phyloP scores from a whole-genome alignment of 1,284 basidiomycete species.

The Moniliophthora roreri region DNA sequence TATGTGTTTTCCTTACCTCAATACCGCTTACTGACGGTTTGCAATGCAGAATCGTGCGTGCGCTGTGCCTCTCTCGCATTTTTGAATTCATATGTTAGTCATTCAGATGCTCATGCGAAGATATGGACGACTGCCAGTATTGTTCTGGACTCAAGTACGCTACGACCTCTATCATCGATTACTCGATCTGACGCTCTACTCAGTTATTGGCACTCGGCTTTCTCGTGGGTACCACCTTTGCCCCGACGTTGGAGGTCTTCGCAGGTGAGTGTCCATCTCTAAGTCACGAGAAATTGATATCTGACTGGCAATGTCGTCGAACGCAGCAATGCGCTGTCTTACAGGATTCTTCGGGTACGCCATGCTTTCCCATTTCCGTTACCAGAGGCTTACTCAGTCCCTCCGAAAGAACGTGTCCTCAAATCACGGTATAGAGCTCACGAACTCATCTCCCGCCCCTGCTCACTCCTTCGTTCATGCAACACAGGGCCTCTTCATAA shows the following conservation, averaged over 20 bases:
- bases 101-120: slow-evolving; percentile 45
- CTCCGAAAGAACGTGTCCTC: slow-evolving; percentile 39
- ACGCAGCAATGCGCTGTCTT: slow-evolving; percentile 53
- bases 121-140: slow-evolving; percentile 48
- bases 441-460: background rate
- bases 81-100: slow-evolving; percentile 11
- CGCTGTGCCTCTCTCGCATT: background rate
- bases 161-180: background rate
- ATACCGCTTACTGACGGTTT: background rate
- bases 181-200: background rate
- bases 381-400: background rate
- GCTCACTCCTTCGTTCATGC: background rate
- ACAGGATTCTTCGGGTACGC: slow-evolving; percentile 56
- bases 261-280: slow-evolving; percentile 30
- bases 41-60: background rate
- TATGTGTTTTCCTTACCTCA: background rate
- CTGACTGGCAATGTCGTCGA: slow-evolving; percentile 5
- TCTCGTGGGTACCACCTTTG: slow-evolving; percentile 46
- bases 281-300: background rate
- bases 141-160: slow-evolving; percentile 50
- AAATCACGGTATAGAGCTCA: slow-evolving; percentile 44
- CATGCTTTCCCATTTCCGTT: background rate
- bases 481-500: slow-evolving; percentile 50
- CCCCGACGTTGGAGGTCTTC: slow-evolving; percentile 44
- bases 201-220: slow-evolving; percentile 40